Conservation (phyloP, 2,329 filamentous ascomycete species). For the Triangularia setosa region DNA sequence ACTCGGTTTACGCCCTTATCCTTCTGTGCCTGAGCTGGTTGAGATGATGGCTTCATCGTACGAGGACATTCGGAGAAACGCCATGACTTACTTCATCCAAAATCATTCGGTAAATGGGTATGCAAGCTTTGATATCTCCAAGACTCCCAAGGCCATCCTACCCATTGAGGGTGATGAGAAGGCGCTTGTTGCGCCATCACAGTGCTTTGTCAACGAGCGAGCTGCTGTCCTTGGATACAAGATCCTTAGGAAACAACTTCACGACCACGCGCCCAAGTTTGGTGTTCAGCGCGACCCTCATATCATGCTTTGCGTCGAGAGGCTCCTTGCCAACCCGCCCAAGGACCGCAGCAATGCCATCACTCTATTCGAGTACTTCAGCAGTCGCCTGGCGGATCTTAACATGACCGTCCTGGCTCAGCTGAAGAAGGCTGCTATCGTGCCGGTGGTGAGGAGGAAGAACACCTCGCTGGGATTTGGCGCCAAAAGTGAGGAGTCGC, state of each 20-base stretch:
- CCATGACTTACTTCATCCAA: slow-evolving; percentile 77
- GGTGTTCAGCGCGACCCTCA: slow-evolving; percentile 80
- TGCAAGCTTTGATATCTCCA: slow-evolving; percentile 55
- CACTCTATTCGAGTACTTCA: slow-evolving; percentile 77
- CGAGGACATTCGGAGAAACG: slow-evolving; percentile 57
- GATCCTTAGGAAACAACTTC: slow-evolving; percentile 72
- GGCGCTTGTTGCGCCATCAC: slow-evolving; percentile 64
- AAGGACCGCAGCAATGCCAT: slow-evolving; percentile 61
- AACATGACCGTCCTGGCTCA: slow-evolving; percentile 55
- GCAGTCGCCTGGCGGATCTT: slow-evolving; percentile 71
- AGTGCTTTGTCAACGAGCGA: slow-evolving; percentile 78
- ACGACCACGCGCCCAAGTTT: slow-evolving; percentile 76
- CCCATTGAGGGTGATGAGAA: slow-evolving; percentile 67
- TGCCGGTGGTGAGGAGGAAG: slow-evolving; percentile 54
- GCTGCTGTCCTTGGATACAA: slow-evolving; percentile 76
- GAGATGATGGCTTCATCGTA: slow-evolving; percentile 68
- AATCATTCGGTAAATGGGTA: slow-evolving; percentile 80
- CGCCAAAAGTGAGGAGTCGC: slow-evolving; percentile 39
- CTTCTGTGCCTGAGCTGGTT: slow-evolving; percentile 69
- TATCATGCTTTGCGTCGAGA: slow-evolving; percentile 70
- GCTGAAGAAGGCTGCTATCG: slow-evolving; percentile 63
- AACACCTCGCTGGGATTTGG: slow-evolving; percentile 31
- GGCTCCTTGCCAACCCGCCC: slow-evolving; percentile 69
- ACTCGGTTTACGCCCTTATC: slow-evolving; percentile 70
- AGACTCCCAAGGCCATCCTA: slow-evolving; percentile 58